Conservation (phyloP, 2,329 filamentous ascomycete species). For the Aspergillaceae sp. region DNA sequence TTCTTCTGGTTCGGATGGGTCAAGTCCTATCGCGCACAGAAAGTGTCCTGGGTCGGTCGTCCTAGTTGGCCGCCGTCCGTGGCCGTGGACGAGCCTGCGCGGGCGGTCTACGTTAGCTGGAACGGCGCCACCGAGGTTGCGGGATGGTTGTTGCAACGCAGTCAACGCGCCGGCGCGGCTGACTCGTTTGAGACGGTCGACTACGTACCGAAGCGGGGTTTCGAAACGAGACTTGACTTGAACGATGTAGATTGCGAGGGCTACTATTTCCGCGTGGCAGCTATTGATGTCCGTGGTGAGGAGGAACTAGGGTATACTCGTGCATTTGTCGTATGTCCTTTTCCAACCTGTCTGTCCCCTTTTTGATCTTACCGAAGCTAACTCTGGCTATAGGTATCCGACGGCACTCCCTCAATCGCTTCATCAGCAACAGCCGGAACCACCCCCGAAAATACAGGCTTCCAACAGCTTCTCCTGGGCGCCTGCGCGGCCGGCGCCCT, state of each 20-base stretch:
- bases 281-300: constrained; percentile 12
- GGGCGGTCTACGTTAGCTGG: constrained; percentile 25
- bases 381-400: neutral
- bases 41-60: constrained; percentile 44
- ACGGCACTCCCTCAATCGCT: neutral
- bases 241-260: constrained; percentile 4
- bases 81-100: constrained; percentile 5
- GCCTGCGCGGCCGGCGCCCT: constrained; percentile 4
- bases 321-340: constrained; percentile 3
- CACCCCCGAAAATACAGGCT: neutral
- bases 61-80: constrained; percentile 33
- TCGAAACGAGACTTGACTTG: constrained; percentile 14
- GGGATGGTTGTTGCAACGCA: constrained; percentile 17
- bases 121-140: constrained; percentile 30
- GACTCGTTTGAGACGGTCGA: constrained; percentile 7
- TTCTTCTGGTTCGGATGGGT: constrained; percentile 39
- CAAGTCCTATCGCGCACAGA: constrained; percentile 50
- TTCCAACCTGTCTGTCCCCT: no score
- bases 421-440: neutral
- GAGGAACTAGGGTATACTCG: constrained; percentile 12
- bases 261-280: constrained; percentile 13
- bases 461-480: constrained; percentile 4
- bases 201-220: constrained; percentile 12
- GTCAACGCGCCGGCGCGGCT: constrained; percentile 7
- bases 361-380: neutral